Percentiles rank a stretch among this genome's conserved stretches.
These are phyloP conservation scores for Golubevia sp. DNA, from an alignment of 1,284 basidiomycete species.

Conservation along the genomic window DNA sequence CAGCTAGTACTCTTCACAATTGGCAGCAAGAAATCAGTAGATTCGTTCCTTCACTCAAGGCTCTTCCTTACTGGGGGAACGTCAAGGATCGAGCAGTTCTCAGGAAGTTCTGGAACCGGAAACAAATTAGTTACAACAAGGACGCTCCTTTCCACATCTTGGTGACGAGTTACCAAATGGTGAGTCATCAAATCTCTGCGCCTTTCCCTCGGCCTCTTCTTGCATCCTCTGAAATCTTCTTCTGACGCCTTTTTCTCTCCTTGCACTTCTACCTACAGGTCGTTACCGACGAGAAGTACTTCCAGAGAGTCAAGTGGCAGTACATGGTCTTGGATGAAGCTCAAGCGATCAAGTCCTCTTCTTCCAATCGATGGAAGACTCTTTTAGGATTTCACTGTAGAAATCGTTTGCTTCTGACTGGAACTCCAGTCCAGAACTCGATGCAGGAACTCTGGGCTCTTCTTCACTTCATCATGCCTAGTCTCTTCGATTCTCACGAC, in stretches of 20 bases:
- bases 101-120: slow-evolving; percentile 61
- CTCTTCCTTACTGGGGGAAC: slow-evolving; percentile 61
- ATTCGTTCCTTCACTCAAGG: slow-evolving; percentile 60
- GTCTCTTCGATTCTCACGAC: slow-evolving; percentile 61
- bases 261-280: not conserved
- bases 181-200: not conserved
- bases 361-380: slow-evolving; percentile 59
- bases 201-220: not conserved
- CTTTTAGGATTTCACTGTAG: slow-evolving; percentile 60
- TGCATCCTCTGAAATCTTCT: slow-evolving; percentile 30
- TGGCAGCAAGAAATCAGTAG: slow-evolving; percentile 62
- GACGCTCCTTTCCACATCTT: slow-evolving; percentile 61
- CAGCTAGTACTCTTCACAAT: slow-evolving; percentile 61
- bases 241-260: not conserved
- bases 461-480: slow-evolving; percentile 62
- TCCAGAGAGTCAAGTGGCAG: slow-evolving; percentile 61
- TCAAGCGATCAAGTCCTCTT: slow-evolving; percentile 61
- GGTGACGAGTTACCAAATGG: slow-evolving; percentile 60
- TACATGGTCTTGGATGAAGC: slow-evolving; percentile 62
- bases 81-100: slow-evolving; percentile 60
- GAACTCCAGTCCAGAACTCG: slow-evolving; percentile 61
- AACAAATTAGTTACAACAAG: slow-evolving; percentile 60
- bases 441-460: slow-evolving; percentile 62
- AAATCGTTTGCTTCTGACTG: slow-evolving; percentile 57
- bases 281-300: slow-evolving; percentile 56